Conservation (phyloP, 257 asterid species). For the Lantana camara region DNA sequence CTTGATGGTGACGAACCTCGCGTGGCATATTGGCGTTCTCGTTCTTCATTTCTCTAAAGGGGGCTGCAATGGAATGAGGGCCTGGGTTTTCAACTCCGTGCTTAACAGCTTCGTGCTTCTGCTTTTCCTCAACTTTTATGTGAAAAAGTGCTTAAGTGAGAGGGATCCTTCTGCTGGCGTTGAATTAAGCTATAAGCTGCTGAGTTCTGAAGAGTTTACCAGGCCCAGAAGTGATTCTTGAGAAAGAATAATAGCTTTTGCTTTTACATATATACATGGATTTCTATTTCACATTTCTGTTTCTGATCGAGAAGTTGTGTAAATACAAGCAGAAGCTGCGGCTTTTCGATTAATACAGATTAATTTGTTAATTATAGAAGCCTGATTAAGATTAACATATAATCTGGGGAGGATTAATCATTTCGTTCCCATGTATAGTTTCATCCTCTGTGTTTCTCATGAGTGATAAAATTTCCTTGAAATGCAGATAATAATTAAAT, state of each 20-base stretch:
- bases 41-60: slow-evolving; percentile 65
- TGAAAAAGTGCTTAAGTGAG: slow-evolving; percentile 33
- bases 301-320: neutral
- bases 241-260: neutral
- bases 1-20: slow-evolving; percentile 41
- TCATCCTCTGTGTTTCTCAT: neutral
- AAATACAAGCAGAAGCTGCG: neutral
- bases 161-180: slow-evolving; percentile 10
- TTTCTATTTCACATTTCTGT: neutral
- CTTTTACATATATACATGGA: no score
- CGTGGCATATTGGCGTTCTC: slow-evolving; percentile 61
- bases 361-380: neutral
- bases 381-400: neutral
- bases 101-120: slow-evolving; percentile 50
- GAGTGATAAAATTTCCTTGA: neutral
- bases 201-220: neutral
- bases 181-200: slow-evolving; percentile 22
- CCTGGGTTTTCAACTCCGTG: slow-evolving; percentile 67
- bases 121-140: slow-evolving; percentile 43
- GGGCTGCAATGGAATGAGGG: slow-evolving; percentile 91
- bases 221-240: neutral
- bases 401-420: neutral
- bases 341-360: slow-evolving; percentile 6
- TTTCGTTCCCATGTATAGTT: neutral
- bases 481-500: no score